These are phyloP conservation scores for Rubia peregrina DNA, from an alignment of 305 asterid species.

Conservation along the genomic window DNA sequence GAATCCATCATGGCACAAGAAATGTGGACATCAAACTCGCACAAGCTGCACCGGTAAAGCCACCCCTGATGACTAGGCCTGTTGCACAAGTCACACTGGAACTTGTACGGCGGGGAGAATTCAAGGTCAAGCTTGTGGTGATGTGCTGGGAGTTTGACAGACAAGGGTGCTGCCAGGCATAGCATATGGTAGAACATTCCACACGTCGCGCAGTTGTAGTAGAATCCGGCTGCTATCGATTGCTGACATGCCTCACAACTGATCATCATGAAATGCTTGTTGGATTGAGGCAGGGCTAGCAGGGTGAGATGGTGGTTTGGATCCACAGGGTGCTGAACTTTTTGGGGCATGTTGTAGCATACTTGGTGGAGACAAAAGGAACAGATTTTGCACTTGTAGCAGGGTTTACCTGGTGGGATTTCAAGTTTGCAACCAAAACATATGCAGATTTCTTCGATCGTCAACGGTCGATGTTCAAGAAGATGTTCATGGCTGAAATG, in stretches of 20 bases:
- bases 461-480: constrained; percentile 15
- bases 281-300: constrained; percentile 18
- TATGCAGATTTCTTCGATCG: constrained; percentile 5
- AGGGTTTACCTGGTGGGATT: constrained; percentile 26
- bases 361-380: constrained; percentile 41
- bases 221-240: constrained; percentile 25
- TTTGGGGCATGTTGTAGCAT: constrained; percentile 48
- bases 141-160: constrained; percentile 35
- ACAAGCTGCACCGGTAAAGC: constrained; percentile 39
- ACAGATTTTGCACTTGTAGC: constrained; percentile 35
- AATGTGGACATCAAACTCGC: constrained; percentile 50
- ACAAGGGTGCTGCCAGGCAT: constrained; percentile 45
- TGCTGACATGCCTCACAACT: constrained; percentile 37
- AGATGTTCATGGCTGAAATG: constrained; percentile 49
- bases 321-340: constrained; percentile 34
- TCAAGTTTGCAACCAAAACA: constrained; percentile 43
- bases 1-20: constrained; percentile 31
- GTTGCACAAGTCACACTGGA: constrained; percentile 43
- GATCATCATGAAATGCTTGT: not conserved
- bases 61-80: constrained; percentile 36
- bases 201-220: constrained; percentile 34
- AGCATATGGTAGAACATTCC: constrained; percentile 30
- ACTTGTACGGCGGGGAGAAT: constrained; percentile 40
- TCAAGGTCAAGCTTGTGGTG: constrained; percentile 40
- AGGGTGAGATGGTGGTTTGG: constrained; percentile 35